A percentile compares a stretch with the other conserved stretches of the same genome.
Conservation (phyloP, 805 yeast species). For the Kazachstania taianensis region DNA sequence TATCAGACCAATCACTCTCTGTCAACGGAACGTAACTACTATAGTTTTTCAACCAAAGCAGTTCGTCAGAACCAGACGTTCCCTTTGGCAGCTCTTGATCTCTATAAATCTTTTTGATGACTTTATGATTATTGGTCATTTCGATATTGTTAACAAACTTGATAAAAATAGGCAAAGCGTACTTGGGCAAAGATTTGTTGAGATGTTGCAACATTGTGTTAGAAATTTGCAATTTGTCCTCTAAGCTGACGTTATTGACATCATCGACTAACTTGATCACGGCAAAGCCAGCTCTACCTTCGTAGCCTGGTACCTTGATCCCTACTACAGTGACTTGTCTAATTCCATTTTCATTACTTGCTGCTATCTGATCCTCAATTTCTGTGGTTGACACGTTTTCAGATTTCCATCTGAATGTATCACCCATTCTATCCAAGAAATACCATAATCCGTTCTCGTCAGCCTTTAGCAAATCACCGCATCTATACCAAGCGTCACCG, state of each 20-base stretch:
- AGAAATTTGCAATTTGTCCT: conserved; percentile 27
- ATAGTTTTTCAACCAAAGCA: conserved; percentile 60
- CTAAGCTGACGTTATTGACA: conserved; percentile 11
- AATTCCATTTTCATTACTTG: conserved; percentile 30
- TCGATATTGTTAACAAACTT: conserved; percentile 55
- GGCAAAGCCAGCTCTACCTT: conserved; percentile 92
- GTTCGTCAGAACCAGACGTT: conserved; percentile 42
- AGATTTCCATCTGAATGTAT: conserved; percentile 93
- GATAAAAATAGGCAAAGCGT: conserved; percentile 77
- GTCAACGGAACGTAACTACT: conserved; percentile 46
- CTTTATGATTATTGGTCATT: conserved; percentile 73
- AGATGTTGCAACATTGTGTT: conserved; percentile 31
- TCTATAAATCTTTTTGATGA: conserved; percentile 58
- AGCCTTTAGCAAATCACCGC: conserved; percentile 70
- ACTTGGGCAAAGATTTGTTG: conserved; percentile 52
- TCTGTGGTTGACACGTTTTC: conserved; percentile 92
- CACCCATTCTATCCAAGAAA: conserved; percentile 89
- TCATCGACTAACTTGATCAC: conserved; percentile 46
- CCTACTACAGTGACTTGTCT: conserved; percentile 82
- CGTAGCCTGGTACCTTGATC: conserved; percentile 72
- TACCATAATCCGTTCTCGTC: conserved; percentile 63
- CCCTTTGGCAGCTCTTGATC: conserved; percentile 66
- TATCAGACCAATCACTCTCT: conserved; percentile 43
- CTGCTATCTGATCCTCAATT: conserved; percentile 64
- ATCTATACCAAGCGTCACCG: conserved; percentile 87